A percentile compares a stretch with the other conserved stretches of the same genome.
phyloP scores from a whole-genome alignment of 441 rosid genomes.

The Manihot esculenta region DNA sequence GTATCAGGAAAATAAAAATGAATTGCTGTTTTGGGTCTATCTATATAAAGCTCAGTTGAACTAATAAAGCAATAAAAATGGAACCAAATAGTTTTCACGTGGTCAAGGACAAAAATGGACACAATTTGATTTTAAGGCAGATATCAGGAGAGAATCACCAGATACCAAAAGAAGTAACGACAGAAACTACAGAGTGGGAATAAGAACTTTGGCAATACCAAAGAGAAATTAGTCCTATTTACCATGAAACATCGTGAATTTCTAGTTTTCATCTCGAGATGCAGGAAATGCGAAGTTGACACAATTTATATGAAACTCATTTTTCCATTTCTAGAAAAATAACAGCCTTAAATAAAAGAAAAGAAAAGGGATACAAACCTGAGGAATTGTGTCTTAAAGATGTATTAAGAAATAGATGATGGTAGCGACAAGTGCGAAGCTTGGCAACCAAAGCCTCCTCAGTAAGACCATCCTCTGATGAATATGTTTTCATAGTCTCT shows the following conservation, averaged over 20 bases:
- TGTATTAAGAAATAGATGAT: slow-evolving; percentile 85
- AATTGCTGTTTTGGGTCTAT: neutral
- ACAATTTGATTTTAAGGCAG: neutral
- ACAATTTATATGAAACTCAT: neutral
- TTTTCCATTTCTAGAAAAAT: slow-evolving; percentile 5
- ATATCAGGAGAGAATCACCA: neutral
- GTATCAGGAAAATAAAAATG: neutral
- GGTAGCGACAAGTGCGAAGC: slow-evolving; percentile 82
- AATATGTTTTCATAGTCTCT: slow-evolving; percentile 98
- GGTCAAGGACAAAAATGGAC: neutral
- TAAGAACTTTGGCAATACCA: neutral
- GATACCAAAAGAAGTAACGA: neutral
- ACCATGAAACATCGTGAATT: neutral
- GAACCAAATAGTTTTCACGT: neutral
- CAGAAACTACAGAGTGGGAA: neutral
- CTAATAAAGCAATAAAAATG: neutral
- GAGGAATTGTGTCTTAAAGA: slow-evolving; percentile 78
- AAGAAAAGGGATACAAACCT: slow-evolving; percentile 45
- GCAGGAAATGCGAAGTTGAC: neutral
- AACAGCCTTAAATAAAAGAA: neutral
- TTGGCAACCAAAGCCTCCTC: slow-evolving; percentile 96
- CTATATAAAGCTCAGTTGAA: neutral
- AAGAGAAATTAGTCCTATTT: neutral
- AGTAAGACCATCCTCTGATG: slow-evolving; percentile 86
- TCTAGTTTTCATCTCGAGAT: neutral